Conservation (phyloP, 345 rosid species). For the Hibiscus tridactylites region DNA sequence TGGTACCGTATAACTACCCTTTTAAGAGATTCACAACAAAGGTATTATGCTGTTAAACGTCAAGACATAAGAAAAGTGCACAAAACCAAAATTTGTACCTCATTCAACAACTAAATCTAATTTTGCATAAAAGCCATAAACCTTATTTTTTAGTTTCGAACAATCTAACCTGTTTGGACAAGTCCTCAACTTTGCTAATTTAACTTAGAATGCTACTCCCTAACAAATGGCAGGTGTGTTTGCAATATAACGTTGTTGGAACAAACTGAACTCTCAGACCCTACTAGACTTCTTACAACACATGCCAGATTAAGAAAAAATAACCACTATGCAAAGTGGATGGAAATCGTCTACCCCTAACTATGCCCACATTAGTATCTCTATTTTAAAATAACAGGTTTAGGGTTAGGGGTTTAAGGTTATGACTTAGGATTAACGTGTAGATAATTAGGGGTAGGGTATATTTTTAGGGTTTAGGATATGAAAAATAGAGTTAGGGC, state of each 20-base stretch:
- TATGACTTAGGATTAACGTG: accelerated
- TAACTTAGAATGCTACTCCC: background rate
- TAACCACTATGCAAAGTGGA: too few relatives aligned
- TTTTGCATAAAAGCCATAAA: background rate
- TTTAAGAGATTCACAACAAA: too few relatives aligned
- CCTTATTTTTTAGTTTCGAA: background rate
- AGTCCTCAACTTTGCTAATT: background rate
- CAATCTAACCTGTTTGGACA: background rate
- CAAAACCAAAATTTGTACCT: background rate
- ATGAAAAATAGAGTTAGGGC: too few relatives aligned
- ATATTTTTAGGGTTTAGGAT: too few relatives aligned
- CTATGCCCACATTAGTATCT: too few relatives aligned
- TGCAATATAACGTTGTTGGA: slow-evolving; percentile 4
- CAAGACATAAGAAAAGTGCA: background rate
- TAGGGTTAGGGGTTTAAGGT: too few relatives aligned
- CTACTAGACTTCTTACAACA: background rate
- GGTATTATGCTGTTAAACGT: too few relatives aligned
- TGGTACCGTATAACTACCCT: too few relatives aligned
- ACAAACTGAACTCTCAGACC: slow-evolving; percentile 19
- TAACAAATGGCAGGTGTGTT: slow-evolving; percentile 27
- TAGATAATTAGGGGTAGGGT: too few relatives aligned
- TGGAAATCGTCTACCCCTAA: too few relatives aligned
- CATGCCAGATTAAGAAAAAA: background rate
- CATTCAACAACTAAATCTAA: background rate
- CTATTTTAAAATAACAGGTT: too few relatives aligned